Conservation (phyloP, 805 yeast genomes). For the Candida hispaniensis region DNA sequence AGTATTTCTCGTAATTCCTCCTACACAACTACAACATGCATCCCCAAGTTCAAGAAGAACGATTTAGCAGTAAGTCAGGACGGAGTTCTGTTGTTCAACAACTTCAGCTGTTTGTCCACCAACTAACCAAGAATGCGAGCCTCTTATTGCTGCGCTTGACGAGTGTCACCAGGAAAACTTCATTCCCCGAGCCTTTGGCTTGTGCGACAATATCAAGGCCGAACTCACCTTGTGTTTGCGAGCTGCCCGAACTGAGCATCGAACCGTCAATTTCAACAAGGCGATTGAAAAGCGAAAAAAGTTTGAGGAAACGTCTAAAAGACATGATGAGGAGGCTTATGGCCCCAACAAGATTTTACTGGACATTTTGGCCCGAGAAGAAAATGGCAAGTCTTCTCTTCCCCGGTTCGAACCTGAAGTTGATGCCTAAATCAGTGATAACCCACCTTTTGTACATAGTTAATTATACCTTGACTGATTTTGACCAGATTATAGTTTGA, state of each 20-base stretch:
- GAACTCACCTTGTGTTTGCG: constrained; percentile 72
- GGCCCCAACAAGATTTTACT: constrained; percentile 39
- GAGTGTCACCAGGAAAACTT: constrained; percentile 68
- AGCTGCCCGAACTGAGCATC: constrained; percentile 57
- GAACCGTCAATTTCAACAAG: constrained; percentile 37
- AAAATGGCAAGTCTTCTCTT: constrained; percentile 15
- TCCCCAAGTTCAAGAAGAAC: constrained; percentile 43
- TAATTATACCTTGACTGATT: too few species aligned
- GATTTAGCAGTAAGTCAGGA: constrained; percentile 21
- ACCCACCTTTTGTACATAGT: too few species aligned
- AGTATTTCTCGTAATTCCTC: background rate
- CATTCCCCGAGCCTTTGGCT: constrained; percentile 61
- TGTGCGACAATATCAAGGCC: constrained; percentile 75
- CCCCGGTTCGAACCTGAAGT: constrained; percentile 13
- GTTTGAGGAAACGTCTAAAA: constrained; percentile 47
- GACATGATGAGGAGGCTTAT: constrained; percentile 62
- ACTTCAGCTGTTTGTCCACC: background rate
- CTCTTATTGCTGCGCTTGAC: constrained; percentile 76
- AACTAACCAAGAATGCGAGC: constrained; percentile 49
- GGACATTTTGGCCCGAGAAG: constrained; percentile 14
- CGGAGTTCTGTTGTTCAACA: background rate
- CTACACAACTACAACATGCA: constrained; percentile 39
- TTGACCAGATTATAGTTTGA: too few species aligned
- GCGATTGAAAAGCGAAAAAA: constrained; percentile 47
- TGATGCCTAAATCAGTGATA: too few species aligned